These are phyloP conservation scores for Thalassiosira profunda DNA, from an alignment of 108 stramenopile species.

Conservation along the genomic window DNA sequence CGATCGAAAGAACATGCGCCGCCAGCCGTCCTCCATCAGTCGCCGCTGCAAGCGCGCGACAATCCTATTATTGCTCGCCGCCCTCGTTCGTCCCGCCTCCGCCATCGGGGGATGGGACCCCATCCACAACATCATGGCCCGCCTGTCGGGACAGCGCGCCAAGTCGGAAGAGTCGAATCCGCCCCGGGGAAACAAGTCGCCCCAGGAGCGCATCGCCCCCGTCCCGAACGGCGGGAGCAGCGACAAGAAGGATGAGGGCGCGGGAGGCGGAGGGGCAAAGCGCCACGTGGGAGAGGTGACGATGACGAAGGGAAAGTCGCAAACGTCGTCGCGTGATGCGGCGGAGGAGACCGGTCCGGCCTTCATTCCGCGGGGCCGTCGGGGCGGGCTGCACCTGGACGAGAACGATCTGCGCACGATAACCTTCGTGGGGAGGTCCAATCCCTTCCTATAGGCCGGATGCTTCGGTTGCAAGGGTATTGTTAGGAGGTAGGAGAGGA, in stretches of 20 bases:
- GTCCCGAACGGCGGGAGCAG: background rate
- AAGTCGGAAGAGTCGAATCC: background rate
- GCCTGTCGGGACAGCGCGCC: background rate
- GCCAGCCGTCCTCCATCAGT: too few species aligned
- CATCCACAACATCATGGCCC: background rate
- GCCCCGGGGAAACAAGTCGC: background rate
- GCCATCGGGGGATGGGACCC: constrained; percentile 20
- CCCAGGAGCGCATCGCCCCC: background rate
- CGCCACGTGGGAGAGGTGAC: constrained; percentile 23
- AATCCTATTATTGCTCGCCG: constrained; percentile 3
- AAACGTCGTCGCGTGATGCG: background rate
- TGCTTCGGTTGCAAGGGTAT: too few species aligned
- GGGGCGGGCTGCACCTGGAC: constrained; percentile 4
- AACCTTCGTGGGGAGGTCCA: constrained; percentile 13
- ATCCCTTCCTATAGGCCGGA: constrained; percentile 19
- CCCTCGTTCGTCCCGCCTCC: constrained; percentile 1
- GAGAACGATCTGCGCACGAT: constrained; percentile 17
- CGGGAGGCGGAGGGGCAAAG: constrained; percentile 4
- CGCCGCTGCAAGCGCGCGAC: too few species aligned
- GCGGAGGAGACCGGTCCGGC: background rate
- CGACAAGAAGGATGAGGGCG: background rate
- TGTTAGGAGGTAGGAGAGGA: too few species aligned
- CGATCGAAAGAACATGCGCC: too few species aligned
- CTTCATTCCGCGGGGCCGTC: background rate
- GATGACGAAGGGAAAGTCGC: constrained; percentile 6